Evolutionary conservation across 225 moss, liverwort and hornwort species (phyloP).

Genomic region (Marchantia paleacea): DNA sequence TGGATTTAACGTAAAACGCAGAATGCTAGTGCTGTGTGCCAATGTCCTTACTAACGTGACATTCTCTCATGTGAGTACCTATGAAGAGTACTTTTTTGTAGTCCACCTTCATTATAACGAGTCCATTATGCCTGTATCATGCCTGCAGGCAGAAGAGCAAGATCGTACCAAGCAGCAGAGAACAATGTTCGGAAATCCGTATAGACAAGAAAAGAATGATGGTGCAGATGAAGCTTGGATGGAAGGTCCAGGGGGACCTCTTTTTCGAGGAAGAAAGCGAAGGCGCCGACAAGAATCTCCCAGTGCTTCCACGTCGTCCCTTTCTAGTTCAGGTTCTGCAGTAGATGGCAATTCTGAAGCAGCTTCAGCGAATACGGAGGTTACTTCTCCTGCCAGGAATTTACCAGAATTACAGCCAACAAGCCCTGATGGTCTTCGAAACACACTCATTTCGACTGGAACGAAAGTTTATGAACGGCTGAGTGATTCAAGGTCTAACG

Average conservation of each 20-base stretch:
- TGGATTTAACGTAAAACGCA: not conserved
- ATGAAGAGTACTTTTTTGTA: too few relatives aligned
- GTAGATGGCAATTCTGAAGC: slow-evolving; percentile 64
- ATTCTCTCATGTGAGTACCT: not conserved
- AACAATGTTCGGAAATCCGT: slow-evolving; percentile 97
- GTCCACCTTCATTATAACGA: not conserved
- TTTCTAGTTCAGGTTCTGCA: slow-evolving; percentile 65
- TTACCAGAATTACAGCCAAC: slow-evolving; percentile 44
- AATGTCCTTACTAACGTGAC: not conserved
- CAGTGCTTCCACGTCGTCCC: slow-evolving; percentile 52
- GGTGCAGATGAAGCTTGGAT: slow-evolving; percentile 99
- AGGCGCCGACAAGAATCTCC: slow-evolving; percentile 61
- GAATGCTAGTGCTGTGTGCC: not conserved
- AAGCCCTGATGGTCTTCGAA: slow-evolving; percentile 40
- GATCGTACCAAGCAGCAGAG: slow-evolving; percentile 95
- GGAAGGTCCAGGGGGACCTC: slow-evolving; percentile 80
- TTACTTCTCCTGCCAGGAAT: slow-evolving; percentile 71
- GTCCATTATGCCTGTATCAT: not conserved
- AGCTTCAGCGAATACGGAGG: slow-evolving; percentile 61
- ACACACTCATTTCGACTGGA: slow-evolving; percentile 13
- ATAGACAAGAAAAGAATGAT: slow-evolving; percentile 95
- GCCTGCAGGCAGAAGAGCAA: slow-evolving; percentile 83
- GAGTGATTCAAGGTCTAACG: slow-evolving; percentile 26
- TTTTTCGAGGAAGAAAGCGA: slow-evolving; percentile 65
- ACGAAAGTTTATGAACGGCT: slow-evolving; percentile 28